phyloP scores from a whole-genome alignment of 768 basidiomycete species.

The Glaciozyma antarctica region DNA sequence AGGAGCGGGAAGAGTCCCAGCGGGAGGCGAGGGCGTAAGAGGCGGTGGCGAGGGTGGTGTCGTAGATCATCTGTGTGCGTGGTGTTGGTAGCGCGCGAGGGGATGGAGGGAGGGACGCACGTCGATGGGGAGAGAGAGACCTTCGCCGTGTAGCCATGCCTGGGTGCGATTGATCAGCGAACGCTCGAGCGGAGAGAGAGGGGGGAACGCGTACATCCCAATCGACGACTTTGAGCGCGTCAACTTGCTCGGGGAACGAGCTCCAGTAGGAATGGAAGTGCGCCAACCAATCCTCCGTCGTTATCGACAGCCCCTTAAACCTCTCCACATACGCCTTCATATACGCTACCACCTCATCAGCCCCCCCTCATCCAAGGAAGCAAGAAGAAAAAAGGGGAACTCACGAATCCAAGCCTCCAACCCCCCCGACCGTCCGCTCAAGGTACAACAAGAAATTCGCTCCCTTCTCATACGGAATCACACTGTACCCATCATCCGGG shows the following conservation, averaged over 20 bases:
- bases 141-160: constrained; percentile 42
- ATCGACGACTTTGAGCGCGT: constrained; percentile 32
- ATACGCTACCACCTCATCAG: constrained; percentile 35
- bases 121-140: constrained; percentile 38
- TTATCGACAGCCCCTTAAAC: constrained; percentile 40
- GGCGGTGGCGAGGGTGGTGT: constrained; percentile 33
- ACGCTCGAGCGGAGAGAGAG: neutral
- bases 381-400: neutral
- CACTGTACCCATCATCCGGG: constrained; percentile 42
- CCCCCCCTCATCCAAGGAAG: too few species aligned
- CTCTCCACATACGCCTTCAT: constrained; percentile 41
- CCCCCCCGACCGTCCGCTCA: constrained; percentile 40
- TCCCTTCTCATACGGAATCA: constrained; percentile 68
- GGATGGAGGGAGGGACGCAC: constrained; percentile 16
- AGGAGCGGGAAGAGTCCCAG: constrained; percentile 37
- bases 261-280: constrained; percentile 41
- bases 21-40: constrained; percentile 38
- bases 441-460: constrained; percentile 77
- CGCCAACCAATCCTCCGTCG: constrained; percentile 40
- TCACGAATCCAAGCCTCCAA: constrained; percentile 31
- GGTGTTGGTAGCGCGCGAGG: neutral
- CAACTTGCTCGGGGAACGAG: constrained; percentile 35
- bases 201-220: constrained; percentile 17
- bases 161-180: neutral
- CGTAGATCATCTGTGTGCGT: constrained; percentile 29